A percentile compares a stretch with the other conserved stretches of the same genome.
Evolutionary conservation across 768 basidiomycete genomes (phyloP).

Genomic region (Tephrocybe rancida): DNA sequence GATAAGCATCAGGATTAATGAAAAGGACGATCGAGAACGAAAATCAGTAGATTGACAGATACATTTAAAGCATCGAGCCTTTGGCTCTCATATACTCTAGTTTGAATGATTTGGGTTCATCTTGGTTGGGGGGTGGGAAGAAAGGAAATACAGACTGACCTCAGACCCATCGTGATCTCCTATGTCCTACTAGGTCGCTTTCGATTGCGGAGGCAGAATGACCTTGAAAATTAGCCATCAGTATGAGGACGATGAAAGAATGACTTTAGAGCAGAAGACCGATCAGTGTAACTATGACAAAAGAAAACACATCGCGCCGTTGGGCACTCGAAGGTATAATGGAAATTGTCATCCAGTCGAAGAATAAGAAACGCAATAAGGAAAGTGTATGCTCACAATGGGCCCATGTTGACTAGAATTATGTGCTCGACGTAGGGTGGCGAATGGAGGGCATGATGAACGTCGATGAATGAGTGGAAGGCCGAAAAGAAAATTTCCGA

Average conservation of each 20-base stretch:
- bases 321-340: slow-evolving; percentile 50
- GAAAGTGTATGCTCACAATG: slow-evolving; percentile 1
- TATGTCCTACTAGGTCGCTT: no score
- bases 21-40: neutral
- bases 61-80: slow-evolving; percentile 69
- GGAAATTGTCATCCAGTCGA: slow-evolving; percentile 63
- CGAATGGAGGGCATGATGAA: neutral
- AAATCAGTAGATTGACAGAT: slow-evolving; percentile 63
- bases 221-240: neutral
- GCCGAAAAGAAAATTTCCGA: slow-evolving; percentile 17
- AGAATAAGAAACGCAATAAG: slow-evolving; percentile 2
- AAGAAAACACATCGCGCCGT: slow-evolving; percentile 55
- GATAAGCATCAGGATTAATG: neutral
- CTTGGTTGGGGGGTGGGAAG: slow-evolving; percentile 24
- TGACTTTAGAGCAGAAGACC: slow-evolving; percentile 32
- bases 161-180: no score
- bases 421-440: neutral
- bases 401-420: neutral
- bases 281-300: slow-evolving; percentile 96
- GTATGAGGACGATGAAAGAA: slow-evolving; percentile 1
- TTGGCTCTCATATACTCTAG: slow-evolving; percentile 89
- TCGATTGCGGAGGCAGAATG: neutral
- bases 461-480: neutral
- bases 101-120: slow-evolving; percentile 79
- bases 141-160: no score